Evolutionary conservation across 2,329 filamentous ascomycete genomes (phyloP).

Genomic region (Exophiala xenobiotica): DNA sequence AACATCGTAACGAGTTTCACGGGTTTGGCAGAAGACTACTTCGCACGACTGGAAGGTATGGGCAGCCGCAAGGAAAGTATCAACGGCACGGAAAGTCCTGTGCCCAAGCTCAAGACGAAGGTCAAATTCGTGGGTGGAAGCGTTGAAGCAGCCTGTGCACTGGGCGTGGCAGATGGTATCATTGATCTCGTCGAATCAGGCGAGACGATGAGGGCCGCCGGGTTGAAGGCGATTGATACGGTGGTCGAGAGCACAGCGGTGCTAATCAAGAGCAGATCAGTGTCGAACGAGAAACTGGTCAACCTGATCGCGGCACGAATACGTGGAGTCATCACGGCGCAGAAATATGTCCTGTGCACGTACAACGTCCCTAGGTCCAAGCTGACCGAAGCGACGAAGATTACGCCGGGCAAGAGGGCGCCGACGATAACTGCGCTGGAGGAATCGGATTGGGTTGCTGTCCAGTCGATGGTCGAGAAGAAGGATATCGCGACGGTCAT

Average conservation of each 20-base stretch:
- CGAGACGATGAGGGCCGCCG: constrained; percentile 95
- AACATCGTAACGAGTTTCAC: constrained; percentile 97
- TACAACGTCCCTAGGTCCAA: constrained; percentile 82
- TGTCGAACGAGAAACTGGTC: constrained; percentile 76
- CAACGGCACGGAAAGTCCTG: constrained; percentile 36
- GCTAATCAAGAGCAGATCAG: constrained; percentile 83
- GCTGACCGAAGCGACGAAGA: constrained; percentile 65
- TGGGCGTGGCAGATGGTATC: constrained; percentile 94
- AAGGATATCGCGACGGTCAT: constrained; percentile 81
- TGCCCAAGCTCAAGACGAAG: constrained; percentile 70
- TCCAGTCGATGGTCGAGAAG: constrained; percentile 89
- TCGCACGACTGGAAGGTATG: constrained; percentile 68
- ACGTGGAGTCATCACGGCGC: constrained; percentile 88
- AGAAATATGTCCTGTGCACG: constrained; percentile 90
- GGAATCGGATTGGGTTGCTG: constrained; percentile 88
- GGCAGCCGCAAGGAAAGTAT: constrained; percentile 37
- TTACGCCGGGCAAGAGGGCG: constrained; percentile 91
- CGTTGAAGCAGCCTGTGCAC: constrained; percentile 92
- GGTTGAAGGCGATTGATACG: constrained; percentile 89
- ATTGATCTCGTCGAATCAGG: constrained; percentile 98
- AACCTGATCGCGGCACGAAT: constrained; percentile 84
- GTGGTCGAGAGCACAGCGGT: constrained; percentile 85
- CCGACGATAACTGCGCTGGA: constrained; percentile 89
- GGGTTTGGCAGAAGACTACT: constrained; percentile 78
- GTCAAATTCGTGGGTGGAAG: constrained; percentile 94